Conservation (phyloP, 306 rosid species). For the Comarum palustre region DNA sequence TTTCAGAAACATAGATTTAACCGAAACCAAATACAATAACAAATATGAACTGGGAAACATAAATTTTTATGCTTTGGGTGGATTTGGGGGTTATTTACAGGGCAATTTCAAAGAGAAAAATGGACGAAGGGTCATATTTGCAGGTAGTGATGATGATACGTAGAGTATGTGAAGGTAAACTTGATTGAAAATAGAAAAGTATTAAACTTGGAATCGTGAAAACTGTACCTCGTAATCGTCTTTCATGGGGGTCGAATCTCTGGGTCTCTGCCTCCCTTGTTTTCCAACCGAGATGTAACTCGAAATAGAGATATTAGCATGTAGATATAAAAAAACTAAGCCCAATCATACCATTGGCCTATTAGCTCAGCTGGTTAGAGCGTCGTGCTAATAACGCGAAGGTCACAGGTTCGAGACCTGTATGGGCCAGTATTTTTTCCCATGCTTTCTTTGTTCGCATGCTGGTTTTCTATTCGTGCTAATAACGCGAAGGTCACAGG, state of each 20-base stretch:
- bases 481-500: slow-evolving; percentile 74
- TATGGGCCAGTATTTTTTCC: slow-evolving; percentile 37
- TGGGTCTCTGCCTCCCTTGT: not conserved
- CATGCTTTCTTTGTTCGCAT: no score
- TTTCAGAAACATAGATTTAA: not conserved
- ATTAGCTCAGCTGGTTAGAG: slow-evolving; percentile 73
- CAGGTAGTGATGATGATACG: not conserved
- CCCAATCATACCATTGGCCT: slow-evolving; percentile 10
- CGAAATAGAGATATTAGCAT: no score
- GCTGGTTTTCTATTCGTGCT: no score
- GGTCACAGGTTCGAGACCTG: slow-evolving; percentile 72
- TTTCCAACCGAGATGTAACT: no score
- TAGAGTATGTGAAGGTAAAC: not conserved
- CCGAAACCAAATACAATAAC: not conserved
- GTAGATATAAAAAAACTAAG: not conserved
- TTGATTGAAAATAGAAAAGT: not conserved
- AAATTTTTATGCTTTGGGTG: not conserved
- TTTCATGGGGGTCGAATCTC: slow-evolving; percentile 35
- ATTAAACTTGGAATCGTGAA: not conserved
- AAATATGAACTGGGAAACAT: not conserved
- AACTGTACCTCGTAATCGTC: slow-evolving; percentile 57
- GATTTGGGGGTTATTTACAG: not conserved
- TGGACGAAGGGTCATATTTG: not conserved
- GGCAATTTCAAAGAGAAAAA: not conserved
- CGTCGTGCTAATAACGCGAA: slow-evolving; percentile 78